Evolutionary conservation across 106 monocot genomes (phyloP), one percentile per base, ranked within the genome.

Genomic region (Apostasia ramifera): DNA sequence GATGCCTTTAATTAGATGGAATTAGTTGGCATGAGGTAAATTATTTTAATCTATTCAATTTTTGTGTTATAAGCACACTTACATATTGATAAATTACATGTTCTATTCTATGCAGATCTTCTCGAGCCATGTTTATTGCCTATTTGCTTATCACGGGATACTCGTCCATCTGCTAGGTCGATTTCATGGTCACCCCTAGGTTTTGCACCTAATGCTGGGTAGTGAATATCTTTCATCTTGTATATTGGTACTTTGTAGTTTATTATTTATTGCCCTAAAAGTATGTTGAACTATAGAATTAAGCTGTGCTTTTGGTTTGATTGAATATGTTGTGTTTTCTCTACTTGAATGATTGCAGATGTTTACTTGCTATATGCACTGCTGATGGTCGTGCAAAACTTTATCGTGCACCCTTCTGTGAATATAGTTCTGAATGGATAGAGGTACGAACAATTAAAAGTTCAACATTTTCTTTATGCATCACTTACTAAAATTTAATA

Each of bases 151-250:
- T 73, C 89, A 68, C 86, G 81, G 68, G 80, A 89, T 61, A 69
- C 57, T 43, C 74, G 76, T 63, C 89, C 92, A 68, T 87, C 81
- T 87, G 92, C 68, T 70, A 84, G 86, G n/a, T 97, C 97, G 0
- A 89, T 97, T 66, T 84, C 97, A 57, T 97, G 97, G 97, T 97
- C 97, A 57, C 83, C 78, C 76, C 65, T 67, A 40, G 92, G 92
- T 13, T 78, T 89, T 82, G 81, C 92, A 9, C 70, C 82, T 55
- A 89, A 86, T 73, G 81, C 80, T 44, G 92, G 97, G 95, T 97
- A 79, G 14, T 51, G 54, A 13, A 15, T 71, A 55, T 3, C 38
- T 47, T 70, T 67, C 1, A 41, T 38, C 13, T 46, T 39, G 3
- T 2, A 37, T 48, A 8, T 26, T 57, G 11, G 14, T 44, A 1